A percentile compares a stretch with the other conserved stretches of the same genome.
Conservation (phyloP, 768 basidiomycete species). For the Cubamyces sp. region DNA sequence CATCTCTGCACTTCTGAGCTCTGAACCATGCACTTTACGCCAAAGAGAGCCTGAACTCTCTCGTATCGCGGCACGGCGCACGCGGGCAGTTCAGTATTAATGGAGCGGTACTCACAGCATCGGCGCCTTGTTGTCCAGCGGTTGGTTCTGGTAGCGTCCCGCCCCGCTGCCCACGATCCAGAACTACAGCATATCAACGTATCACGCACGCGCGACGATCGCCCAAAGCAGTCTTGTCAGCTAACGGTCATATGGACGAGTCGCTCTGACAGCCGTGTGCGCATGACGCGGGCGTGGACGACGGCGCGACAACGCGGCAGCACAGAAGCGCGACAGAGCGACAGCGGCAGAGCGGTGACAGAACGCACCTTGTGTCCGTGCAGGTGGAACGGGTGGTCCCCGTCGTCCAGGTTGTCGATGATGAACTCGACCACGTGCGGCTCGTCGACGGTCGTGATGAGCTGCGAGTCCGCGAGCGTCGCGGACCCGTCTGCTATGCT, state of each 20-base stretch:
- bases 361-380: slow-evolving; percentile 38
- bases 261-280: too few relatives aligned
- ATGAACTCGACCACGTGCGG: slow-evolving; percentile 32
- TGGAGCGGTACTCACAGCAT: slow-evolving; percentile 31
- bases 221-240: neutral
- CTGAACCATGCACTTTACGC: too few relatives aligned
- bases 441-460: slow-evolving; percentile 31
- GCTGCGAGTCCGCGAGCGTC: slow-evolving; percentile 28
- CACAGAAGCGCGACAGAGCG: too few relatives aligned
- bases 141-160: slow-evolving; percentile 38
- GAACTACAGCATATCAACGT: slow-evolving; percentile 22
- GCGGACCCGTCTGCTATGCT: slow-evolving; percentile 17
- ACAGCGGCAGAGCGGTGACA: too few relatives aligned
- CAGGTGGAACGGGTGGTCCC: slow-evolving; percentile 43
- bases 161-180: slow-evolving; percentile 41
- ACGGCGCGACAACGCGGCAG: too few relatives aligned
- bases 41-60: too few relatives aligned
- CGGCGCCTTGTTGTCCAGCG: slow-evolving; percentile 41
- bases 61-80: neutral
- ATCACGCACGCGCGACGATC: neutral
- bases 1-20: neutral
- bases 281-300: too few relatives aligned
- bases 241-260: neutral
- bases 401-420: slow-evolving; percentile 37
- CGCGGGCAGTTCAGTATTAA: neutral